Percentiles rank a stretch among this genome's conserved stretches.
Evolutionary conservation across 495 filamentous ascomycete genomes (phyloP).

Genomic region (Trypethelium eluteriae): DNA sequence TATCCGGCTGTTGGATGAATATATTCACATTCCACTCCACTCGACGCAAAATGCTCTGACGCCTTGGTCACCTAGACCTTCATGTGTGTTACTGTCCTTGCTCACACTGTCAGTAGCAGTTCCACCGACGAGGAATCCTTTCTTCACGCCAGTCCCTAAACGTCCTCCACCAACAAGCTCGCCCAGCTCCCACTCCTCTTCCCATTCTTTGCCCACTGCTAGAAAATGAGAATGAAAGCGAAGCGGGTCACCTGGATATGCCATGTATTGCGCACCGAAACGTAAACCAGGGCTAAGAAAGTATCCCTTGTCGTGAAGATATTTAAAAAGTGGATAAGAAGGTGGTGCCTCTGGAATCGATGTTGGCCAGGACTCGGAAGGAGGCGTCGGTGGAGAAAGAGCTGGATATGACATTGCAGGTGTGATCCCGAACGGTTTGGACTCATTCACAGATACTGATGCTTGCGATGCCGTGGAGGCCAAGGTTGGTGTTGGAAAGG

Average conservation of each 20-base stretch:
- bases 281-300: conserved; percentile 85
- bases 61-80: background rate
- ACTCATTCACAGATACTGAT: conserved; percentile 5
- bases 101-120: conserved; percentile 12
- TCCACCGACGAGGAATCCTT: conserved; percentile 83
- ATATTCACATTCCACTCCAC: conserved; percentile 68
- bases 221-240: conserved; percentile 93
- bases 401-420: conserved; percentile 54
- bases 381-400: conserved; percentile 35
- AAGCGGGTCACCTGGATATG: conserved; percentile 89
- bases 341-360: conserved; percentile 40
- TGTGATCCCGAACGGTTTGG: conserved; percentile 43
- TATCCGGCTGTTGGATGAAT: background rate
- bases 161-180: conserved; percentile 79
- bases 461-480: background rate
- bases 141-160: conserved; percentile 90
- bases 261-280: conserved; percentile 88
- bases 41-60: conserved; percentile 71
- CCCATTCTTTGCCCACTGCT: conserved; percentile 68
- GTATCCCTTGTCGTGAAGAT: conserved; percentile 72
- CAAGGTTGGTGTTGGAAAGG: conserved; percentile 14
- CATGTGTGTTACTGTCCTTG: too few relatives aligned
- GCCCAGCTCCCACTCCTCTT: conserved; percentile 74
- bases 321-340: conserved; percentile 59
- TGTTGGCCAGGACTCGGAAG: conserved; percentile 23